Evolutionary conservation across 73 alveolate genomes (phyloP).

Genomic region (Uronychia binucleata): DNA sequence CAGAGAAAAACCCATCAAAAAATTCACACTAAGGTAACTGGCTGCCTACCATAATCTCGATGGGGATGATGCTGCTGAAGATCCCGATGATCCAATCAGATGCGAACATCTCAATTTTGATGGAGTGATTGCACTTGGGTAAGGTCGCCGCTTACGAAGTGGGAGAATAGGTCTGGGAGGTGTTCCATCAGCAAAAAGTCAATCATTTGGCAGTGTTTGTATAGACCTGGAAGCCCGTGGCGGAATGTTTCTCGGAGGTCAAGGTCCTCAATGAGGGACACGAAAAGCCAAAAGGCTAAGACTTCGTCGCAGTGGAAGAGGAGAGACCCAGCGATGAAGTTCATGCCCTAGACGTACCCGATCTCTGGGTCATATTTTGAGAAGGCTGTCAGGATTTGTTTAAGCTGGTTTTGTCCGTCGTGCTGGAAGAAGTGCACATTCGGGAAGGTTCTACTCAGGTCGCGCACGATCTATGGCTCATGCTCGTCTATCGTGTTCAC

Average conservation of each 20-base stretch:
- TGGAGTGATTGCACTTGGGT: slow-evolving; percentile 16
- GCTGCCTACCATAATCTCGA: slow-evolving; percentile 4
- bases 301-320: slow-evolving; percentile 86
- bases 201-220: slow-evolving; percentile 50
- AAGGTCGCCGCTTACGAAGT: slow-evolving; percentile 22
- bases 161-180: slow-evolving; percentile 42
- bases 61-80: slow-evolving; percentile 69
- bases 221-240: slow-evolving; percentile 69
- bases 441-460: slow-evolving; percentile 42
- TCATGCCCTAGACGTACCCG: slow-evolving; percentile 93
- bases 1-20: slow-evolving; percentile 61
- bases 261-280: slow-evolving; percentile 77
- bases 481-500: slow-evolving; percentile 23
- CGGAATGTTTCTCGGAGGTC: slow-evolving; percentile 55
- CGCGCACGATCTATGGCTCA: slow-evolving; percentile 31
- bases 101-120: slow-evolving; percentile 67
- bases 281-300: slow-evolving; percentile 90
- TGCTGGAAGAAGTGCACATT: slow-evolving; percentile 20
- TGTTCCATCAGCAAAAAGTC: slow-evolving; percentile 41
- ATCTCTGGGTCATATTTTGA: slow-evolving; percentile 45
- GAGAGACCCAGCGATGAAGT: slow-evolving; percentile 87
- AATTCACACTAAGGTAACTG: slow-evolving; percentile 25
- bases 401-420: slow-evolving; percentile 15
- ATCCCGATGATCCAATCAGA: slow-evolving; percentile 73
- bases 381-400: slow-evolving; percentile 36